Evolutionary conservation across 441 rosid species (phyloP).

Genomic region (Aleurites moluccanus): DNA sequence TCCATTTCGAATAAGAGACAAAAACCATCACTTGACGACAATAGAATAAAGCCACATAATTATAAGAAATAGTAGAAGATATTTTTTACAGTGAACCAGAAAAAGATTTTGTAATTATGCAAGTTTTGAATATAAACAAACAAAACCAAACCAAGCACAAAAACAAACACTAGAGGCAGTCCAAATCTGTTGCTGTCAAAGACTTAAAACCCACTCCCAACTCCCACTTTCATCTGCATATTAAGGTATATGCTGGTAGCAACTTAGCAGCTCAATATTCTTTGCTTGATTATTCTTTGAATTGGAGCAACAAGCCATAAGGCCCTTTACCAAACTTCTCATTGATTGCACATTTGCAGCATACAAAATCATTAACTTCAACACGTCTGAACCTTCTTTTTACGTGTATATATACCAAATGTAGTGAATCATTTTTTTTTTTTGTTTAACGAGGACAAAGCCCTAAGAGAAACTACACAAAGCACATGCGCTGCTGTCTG

Average conservation of each 20-base stretch:
- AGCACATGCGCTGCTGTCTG: too few relatives aligned
- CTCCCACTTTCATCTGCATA: constrained; percentile 15
- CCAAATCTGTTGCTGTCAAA: constrained; percentile 32
- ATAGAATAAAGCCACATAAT: constrained; percentile 5
- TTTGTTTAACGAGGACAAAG: too few relatives aligned
- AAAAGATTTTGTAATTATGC: neutral
- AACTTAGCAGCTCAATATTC: constrained; percentile 20
- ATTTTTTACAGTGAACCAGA: neutral
- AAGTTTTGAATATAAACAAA: constrained; percentile 3
- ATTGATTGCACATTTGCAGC: neutral
- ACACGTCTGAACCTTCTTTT: neutral
- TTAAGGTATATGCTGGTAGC: constrained; percentile 23
- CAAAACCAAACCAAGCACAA: constrained; percentile 3
- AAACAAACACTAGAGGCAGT: constrained; percentile 19
- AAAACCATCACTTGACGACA: neutral
- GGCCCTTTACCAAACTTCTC: constrained; percentile 29
- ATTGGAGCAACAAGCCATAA: constrained; percentile 18
- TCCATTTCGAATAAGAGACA: neutral
- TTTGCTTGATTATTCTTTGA: constrained; percentile 27
- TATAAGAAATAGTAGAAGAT: neutral
- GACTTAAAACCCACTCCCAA: constrained; percentile 10
- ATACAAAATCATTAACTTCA: neutral
- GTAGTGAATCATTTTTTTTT: too few relatives aligned
- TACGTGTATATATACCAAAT: too few relatives aligned
- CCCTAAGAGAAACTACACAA: too few relatives aligned